phyloP scores from a whole-genome alignment of 345 rosid genomes.

The Arabidopsis arenosa region DNA sequence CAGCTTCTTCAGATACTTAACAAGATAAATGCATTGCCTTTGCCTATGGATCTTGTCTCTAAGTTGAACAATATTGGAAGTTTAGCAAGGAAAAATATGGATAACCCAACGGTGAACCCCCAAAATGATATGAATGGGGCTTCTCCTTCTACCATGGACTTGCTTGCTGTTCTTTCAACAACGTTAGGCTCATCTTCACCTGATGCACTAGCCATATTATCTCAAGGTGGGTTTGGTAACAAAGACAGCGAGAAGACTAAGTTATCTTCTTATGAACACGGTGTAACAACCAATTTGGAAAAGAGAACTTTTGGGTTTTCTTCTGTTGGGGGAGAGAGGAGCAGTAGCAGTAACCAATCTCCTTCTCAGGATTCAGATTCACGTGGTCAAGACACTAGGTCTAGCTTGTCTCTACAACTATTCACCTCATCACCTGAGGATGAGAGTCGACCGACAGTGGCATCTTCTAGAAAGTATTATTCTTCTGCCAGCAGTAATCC shows the following conservation, averaged over 20 bases:
- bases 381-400: slow-evolving; percentile 58
- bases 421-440: slow-evolving; percentile 79
- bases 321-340: slow-evolving; percentile 65
- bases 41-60: slow-evolving; percentile 73
- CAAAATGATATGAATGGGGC: slow-evolving; percentile 56
- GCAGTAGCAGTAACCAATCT: slow-evolving; percentile 73
- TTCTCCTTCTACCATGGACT: slow-evolving; percentile 75
- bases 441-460: slow-evolving; percentile 68
- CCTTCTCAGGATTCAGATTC: slow-evolving; percentile 76
- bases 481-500: slow-evolving; percentile 95
- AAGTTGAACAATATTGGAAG: slow-evolving; percentile 60
- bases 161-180: slow-evolving; percentile 74
- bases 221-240: slow-evolving; percentile 68
- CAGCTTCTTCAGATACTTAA: slow-evolving; percentile 75
- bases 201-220: slow-evolving; percentile 58
- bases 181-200: slow-evolving; percentile 69
- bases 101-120: slow-evolving; percentile 47
- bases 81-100: slow-evolving; percentile 55
- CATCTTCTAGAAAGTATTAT: slow-evolving; percentile 77
- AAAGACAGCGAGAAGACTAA: slow-evolving; percentile 68
- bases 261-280: slow-evolving; percentile 52
- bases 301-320: slow-evolving; percentile 55
- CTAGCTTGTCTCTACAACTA: slow-evolving; percentile 75
- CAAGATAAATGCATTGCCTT: slow-evolving; percentile 81
- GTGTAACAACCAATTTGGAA: slow-evolving; percentile 46